These are phyloP conservation scores for Globisporangium acanthophoron DNA, from an alignment of 352 stramenopile species.

Conservation along the genomic window DNA sequence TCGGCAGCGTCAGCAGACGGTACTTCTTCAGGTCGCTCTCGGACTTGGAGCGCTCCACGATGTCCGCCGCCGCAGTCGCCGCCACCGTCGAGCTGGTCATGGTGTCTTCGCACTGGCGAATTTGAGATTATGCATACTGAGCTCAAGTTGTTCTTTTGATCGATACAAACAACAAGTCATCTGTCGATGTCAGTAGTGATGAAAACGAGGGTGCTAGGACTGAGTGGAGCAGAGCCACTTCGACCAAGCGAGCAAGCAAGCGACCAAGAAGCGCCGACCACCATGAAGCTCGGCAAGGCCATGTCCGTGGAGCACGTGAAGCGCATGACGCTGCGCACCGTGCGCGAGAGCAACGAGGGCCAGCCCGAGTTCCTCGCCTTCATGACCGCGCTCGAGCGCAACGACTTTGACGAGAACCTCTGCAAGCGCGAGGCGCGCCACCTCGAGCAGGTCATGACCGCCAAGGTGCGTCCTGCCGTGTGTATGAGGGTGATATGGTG, in stretches of 20 bases:
- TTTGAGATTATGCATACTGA: too few species aligned
- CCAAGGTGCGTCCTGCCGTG: constrained; percentile 30
- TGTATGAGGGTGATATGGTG: background rate
- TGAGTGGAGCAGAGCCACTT: too few species aligned
- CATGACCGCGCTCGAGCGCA: constrained; percentile 71
- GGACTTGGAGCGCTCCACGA: constrained; percentile 64
- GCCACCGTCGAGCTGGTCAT: constrained; percentile 5
- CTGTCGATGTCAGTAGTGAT: too few species aligned
- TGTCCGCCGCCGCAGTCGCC: constrained; percentile 14
- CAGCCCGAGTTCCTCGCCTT: constrained; percentile 80
- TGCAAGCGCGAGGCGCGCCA: constrained; percentile 81
- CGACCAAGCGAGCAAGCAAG: constrained; percentile 12
- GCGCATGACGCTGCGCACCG: constrained; percentile 86
- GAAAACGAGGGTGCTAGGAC: too few species aligned
- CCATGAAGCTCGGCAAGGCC: constrained; percentile 77
- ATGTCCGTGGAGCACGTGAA: constrained; percentile 87
- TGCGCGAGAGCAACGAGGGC: constrained; percentile 73
- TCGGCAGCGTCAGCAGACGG: constrained; percentile 68
- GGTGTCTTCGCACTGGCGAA: too few species aligned
- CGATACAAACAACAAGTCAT: too few species aligned
- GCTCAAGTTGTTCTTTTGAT: background rate
- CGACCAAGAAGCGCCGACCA: constrained; percentile 7
- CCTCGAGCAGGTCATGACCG: constrained; percentile 72
- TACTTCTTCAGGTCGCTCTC: constrained; percentile 85
- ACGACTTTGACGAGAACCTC: constrained; percentile 80